Base-by-base conservation (phyloP, 2,329 filamentous ascomycete species). In the Blastomyces percursus region DNA sequence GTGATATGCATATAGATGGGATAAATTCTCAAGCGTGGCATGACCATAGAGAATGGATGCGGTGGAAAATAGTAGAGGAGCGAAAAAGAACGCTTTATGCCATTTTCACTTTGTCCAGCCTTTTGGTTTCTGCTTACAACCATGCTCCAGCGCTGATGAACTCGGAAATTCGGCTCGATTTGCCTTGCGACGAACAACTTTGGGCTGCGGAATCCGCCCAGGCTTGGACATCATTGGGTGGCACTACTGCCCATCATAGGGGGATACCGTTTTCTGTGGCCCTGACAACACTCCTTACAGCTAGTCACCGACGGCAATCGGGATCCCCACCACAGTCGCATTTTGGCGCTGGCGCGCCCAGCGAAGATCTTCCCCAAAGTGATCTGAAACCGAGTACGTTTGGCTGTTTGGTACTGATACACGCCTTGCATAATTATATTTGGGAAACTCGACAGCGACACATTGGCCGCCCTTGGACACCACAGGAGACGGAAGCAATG, bases 361-460 rank as follows among this genome's bases (percentile, higher is more conserved):
- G 77, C 9, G 77, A 79, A 52, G 82, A 86, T 9, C 70, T 82
- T 1, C 76, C 82, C 1, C 79, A 82, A 66, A 85, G 80, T 61
- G 86, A 90, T 42, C 79, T 94, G 57, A 85, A 84, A 67, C 91
- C 91, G 0, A 96, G 93, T 76, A 92, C 91, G 0, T 96, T 96
- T 73, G 94, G 93, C 9, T 96, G 91, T 72, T 80, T 96, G 38
- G 83, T 96, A 6, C 78, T 99, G 66, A 96, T 97, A 72, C 93
- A 96, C 71, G 92, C 94, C 3, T 80, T 97, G 30, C 94, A 97
- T 77, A 96, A 96, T 69, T 96, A 96, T 74, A 96, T 97, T 54
- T 97, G 94, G 94, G 93, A 97, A 76, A 96, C 92, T 0, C 84
- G 93, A 30, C 92, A 96, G 75, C 82, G 91, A 60, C 92, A 96